phyloP scores from a whole-genome alignment of 768 basidiomycete species.

The Kwoniella sp. region DNA sequence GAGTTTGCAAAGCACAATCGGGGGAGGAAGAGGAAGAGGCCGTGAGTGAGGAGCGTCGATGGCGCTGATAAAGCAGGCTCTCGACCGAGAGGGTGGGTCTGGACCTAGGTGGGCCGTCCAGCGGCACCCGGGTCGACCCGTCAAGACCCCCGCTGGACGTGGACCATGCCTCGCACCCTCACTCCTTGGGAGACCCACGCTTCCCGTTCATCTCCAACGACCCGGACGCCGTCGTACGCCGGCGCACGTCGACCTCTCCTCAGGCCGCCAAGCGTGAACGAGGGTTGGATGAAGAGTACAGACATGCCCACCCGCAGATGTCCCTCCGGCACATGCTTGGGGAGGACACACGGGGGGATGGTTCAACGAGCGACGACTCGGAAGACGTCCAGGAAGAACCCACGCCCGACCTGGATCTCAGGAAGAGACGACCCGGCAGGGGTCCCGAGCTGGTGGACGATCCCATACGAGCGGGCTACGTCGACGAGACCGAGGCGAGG shows the following conservation, averaged over 20 bases:
- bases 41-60: slow-evolving; percentile 8
- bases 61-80: neutral
- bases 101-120: too few species aligned
- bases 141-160: too few species aligned
- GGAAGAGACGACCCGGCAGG: too few species aligned
- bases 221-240: slow-evolving; percentile 2
- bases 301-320: slow-evolving; percentile 9
- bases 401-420: too few species aligned
- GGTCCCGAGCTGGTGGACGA: slow-evolving; percentile 21
- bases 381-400: neutral
- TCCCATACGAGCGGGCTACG: slow-evolving; percentile 22
- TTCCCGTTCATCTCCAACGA: slow-evolving; percentile 21
- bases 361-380: neutral
- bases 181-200: slow-evolving; percentile 12
- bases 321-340: slow-evolving; percentile 21
- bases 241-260: slow-evolving; percentile 3
- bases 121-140: too few species aligned
- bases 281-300: neutral
- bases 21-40: slow-evolving; percentile 27
- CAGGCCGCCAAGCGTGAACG: too few species aligned
- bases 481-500: slow-evolving; percentile 20
- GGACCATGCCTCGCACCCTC: too few species aligned
- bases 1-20: slow-evolving; percentile 29
- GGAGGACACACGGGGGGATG: too few species aligned
- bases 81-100: too few species aligned